phyloP scores from a whole-genome alignment of 441 rosid genomes.

The Pelargonium citronellum region DNA sequence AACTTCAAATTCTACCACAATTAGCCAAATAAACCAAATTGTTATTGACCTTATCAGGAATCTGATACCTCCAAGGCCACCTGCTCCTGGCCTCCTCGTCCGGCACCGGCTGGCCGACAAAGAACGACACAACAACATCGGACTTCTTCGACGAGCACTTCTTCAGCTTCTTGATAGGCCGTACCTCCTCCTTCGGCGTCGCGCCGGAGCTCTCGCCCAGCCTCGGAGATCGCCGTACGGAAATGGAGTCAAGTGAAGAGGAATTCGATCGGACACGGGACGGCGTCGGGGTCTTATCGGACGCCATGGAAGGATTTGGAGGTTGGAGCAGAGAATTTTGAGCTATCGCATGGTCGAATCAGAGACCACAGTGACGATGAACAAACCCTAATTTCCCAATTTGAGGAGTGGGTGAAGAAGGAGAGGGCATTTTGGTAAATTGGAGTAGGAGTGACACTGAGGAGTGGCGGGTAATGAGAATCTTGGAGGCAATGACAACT shows the following conservation, averaged over 20 bases:
- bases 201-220: neutral
- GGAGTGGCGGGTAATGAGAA: neutral
- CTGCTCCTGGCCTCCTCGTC: constrained; percentile 4
- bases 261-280: neutral
- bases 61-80: constrained; percentile 6
- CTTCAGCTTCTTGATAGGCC: neutral
- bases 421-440: neutral
- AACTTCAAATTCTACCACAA: neutral
- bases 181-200: neutral
- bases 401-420: neutral
- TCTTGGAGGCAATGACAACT: too few species aligned
- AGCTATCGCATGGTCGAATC: neutral
- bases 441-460: neutral
- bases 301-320: constrained; percentile 1
- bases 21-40: neutral
- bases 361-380: neutral
- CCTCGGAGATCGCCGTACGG: constrained; percentile 5
- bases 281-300: neutral
- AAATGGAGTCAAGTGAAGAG: neutral
- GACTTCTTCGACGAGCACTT: neutral
- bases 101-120: neutral
- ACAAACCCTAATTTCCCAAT: neutral
- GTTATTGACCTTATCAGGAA: neutral
- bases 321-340: neutral
- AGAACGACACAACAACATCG: neutral